Evolutionary conservation across 2,329 filamentous ascomycete genomes (phyloP).

Genomic region (Didymella pomorum): DNA sequence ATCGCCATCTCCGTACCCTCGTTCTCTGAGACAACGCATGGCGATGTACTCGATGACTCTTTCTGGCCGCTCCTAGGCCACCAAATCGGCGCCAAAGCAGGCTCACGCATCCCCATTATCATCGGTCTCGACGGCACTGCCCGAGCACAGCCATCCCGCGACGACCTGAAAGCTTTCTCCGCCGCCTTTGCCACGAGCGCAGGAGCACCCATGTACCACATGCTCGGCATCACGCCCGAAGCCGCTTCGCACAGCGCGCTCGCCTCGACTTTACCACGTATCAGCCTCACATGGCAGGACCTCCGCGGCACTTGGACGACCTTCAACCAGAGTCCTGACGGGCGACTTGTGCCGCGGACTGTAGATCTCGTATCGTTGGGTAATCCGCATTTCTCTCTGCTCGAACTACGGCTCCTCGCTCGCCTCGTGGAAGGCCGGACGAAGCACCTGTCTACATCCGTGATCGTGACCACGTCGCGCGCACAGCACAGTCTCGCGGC

Average conservation of each 20-base stretch:
- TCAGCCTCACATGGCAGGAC: constrained; percentile 1
- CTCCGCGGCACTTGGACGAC: neutral
- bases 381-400: constrained; percentile 56
- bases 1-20: neutral
- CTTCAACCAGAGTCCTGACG: neutral
- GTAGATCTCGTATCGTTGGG: constrained; percentile 55
- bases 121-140: constrained; percentile 41
- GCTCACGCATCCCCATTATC: constrained; percentile 48
- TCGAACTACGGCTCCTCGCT: constrained; percentile 47
- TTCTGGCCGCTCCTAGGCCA: constrained; percentile 55
- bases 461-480: constrained; percentile 28
- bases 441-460: constrained; percentile 21
- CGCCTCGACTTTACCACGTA: neutral
- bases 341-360: constrained; percentile 2
- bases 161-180: constrained; percentile 55
- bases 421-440: constrained; percentile 37
- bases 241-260: constrained; percentile 22
- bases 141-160: constrained; percentile 13
- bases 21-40: neutral
- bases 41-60: constrained; percentile 42
- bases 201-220: constrained; percentile 57
- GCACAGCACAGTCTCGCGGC: constrained; percentile 27
- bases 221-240: constrained; percentile 53
- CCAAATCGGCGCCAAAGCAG: constrained; percentile 42
- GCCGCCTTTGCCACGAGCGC: constrained; percentile 56